These are phyloP conservation scores for Emericellopsis cladophorae DNA, from an alignment of 2,329 filamentous ascomycete genomes.

Conservation along the genomic window DNA sequence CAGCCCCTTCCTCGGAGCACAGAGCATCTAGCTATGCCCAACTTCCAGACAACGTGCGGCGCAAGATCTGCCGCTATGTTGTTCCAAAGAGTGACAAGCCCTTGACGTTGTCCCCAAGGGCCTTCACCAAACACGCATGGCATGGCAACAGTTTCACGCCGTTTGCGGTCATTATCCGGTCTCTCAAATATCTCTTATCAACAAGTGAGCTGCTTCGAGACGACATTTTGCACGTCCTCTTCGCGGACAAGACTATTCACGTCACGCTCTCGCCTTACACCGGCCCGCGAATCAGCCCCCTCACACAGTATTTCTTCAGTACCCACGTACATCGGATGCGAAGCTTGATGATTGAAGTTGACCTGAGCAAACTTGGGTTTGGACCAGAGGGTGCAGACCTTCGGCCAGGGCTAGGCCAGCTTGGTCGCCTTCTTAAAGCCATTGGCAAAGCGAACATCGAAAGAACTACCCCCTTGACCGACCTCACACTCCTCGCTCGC, in stretches of 20 bases:
- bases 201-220: slow-evolving; percentile 22
- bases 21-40: slow-evolving; percentile 6
- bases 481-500: slow-evolving; percentile 19
- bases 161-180: slow-evolving; percentile 15
- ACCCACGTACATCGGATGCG: slow-evolving; percentile 21
- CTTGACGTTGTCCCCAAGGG: slow-evolving; percentile 14
- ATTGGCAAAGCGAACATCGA: slow-evolving; percentile 14
- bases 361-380: slow-evolving; percentile 23
- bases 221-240: slow-evolving; percentile 21
- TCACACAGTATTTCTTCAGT: slow-evolving; percentile 20
- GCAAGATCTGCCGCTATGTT: slow-evolving; percentile 13
- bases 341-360: slow-evolving; percentile 24
- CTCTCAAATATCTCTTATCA: slow-evolving; percentile 12
- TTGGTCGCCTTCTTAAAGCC: slow-evolving; percentile 12
- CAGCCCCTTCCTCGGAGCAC: slow-evolving; percentile 6
- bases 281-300: slow-evolving; percentile 14
- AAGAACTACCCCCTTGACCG: slow-evolving; percentile 10
- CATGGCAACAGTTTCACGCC: slow-evolving; percentile 8
- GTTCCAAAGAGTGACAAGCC: slow-evolving; percentile 7
- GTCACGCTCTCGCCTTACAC: slow-evolving; percentile 24
- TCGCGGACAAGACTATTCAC: slow-evolving; percentile 22
- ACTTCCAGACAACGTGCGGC: slow-evolving; percentile 13
- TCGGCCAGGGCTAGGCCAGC: slow-evolving; percentile 9
- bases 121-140: slow-evolving; percentile 19
- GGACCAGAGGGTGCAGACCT: slow-evolving; percentile 14